These are phyloP conservation scores for Fusarium subglutinans DNA, from an alignment of 2,329 filamentous ascomycete species.

Conservation along the genomic window DNA sequence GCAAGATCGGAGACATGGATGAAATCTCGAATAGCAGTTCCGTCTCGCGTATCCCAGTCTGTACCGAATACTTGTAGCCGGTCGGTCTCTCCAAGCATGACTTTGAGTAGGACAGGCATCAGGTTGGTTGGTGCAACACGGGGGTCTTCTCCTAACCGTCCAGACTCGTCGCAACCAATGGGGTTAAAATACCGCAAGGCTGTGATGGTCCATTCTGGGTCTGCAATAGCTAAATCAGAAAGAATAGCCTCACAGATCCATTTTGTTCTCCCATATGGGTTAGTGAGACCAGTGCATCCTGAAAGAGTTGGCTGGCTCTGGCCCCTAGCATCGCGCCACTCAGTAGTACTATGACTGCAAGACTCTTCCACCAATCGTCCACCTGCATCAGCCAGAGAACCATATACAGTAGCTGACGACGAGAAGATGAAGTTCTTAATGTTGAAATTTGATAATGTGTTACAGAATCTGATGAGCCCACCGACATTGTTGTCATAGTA, in stretches of 20 bases:
- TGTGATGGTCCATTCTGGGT: slow-evolving; percentile 70
- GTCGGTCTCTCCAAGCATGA: slow-evolving; percentile 62
- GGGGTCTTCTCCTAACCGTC: slow-evolving; percentile 71
- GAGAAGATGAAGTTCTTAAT: slow-evolving; percentile 75
- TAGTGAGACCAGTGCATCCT: neutral
- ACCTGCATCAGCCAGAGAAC: slow-evolving; percentile 60
- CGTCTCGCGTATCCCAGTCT: slow-evolving; percentile 72
- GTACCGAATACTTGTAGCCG: slow-evolving; percentile 60
- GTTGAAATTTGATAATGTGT: slow-evolving; percentile 49
- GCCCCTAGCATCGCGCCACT: slow-evolving; percentile 46
- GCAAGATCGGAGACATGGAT: slow-evolving; percentile 74
- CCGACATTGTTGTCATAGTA: slow-evolving; percentile 76
- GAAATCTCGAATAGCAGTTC: slow-evolving; percentile 73
- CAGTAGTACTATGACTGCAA: slow-evolving; percentile 55
- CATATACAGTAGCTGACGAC: slow-evolving; percentile 74
- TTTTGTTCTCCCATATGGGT: slow-evolving; percentile 70
- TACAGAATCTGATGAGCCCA: slow-evolving; percentile 64
- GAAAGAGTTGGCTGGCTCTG: neutral
- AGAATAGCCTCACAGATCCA: slow-evolving; percentile 75
- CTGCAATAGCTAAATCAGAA: slow-evolving; percentile 67
- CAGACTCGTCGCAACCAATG: slow-evolving; percentile 71
- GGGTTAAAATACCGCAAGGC: slow-evolving; percentile 75
- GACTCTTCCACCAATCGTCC: neutral
- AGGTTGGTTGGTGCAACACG: slow-evolving; percentile 3
- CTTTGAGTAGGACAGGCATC: slow-evolving; percentile 45